phyloP scores from a whole-genome alignment of 2,329 filamentous ascomycete genomes.

The Hymenoscyphus albidus region DNA sequence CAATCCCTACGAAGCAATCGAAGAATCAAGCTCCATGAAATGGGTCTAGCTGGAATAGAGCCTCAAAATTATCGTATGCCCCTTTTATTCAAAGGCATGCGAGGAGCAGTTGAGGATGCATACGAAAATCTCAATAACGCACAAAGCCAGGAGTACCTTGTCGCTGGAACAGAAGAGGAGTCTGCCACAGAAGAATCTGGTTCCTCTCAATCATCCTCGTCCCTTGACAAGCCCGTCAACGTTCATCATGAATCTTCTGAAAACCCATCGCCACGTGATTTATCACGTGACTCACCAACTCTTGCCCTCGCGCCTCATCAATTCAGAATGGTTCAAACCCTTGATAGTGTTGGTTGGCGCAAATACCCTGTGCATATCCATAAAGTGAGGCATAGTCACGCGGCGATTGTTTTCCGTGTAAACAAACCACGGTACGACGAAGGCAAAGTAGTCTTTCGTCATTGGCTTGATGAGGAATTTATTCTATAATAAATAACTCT shows the following conservation, averaged over 20 bases:
- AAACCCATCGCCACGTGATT: constrained; percentile 24
- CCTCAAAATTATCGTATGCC: constrained; percentile 71
- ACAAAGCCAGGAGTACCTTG: constrained; percentile 64
- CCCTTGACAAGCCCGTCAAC: not conserved
- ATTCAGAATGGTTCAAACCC: constrained; percentile 76
- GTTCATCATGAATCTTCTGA: constrained; percentile 16
- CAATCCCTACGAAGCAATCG: constrained; percentile 72
- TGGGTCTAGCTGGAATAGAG: constrained; percentile 63
- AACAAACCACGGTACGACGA: constrained; percentile 67
- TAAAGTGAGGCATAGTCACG: constrained; percentile 76
- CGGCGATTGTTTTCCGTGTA: constrained; percentile 79
- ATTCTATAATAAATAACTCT: constrained; percentile 21
- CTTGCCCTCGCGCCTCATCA: constrained; percentile 76
- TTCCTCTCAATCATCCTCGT: constrained; percentile 16
- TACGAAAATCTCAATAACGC: constrained; percentile 33
- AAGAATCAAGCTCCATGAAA: constrained; percentile 73
- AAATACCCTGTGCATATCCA: constrained; percentile 72
- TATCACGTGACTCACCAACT: constrained; percentile 49
- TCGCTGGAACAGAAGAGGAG: constrained; percentile 50
- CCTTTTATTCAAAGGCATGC: constrained; percentile 70
- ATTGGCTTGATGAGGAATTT: constrained; percentile 79
- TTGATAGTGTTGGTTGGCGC: constrained; percentile 63
- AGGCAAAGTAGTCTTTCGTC: constrained; percentile 70
- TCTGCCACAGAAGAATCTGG: constrained; percentile 30
- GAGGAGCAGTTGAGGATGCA: constrained; percentile 66